Evolutionary conservation across 2,329 filamentous ascomycete species (phyloP).

Genomic region (Fusarium keratoplasticum): DNA sequence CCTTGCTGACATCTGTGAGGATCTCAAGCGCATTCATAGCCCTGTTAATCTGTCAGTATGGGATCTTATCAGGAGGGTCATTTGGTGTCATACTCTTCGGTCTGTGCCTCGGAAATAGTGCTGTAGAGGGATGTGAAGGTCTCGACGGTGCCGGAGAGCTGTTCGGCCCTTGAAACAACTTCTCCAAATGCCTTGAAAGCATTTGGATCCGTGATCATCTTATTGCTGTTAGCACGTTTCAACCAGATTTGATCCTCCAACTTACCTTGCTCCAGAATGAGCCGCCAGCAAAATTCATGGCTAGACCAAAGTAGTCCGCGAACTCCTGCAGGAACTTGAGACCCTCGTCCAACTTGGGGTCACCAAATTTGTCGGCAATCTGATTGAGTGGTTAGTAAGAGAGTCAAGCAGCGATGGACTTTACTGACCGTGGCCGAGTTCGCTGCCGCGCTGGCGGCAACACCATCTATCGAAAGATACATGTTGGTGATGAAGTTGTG

Average conservation of each 20-base stretch:
- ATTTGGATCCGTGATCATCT: neutral
- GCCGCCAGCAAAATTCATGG: neutral
- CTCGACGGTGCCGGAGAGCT: neutral
- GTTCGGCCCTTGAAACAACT: neutral
- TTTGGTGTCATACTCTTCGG: neutral
- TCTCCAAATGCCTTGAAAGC: neutral
- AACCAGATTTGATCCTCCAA: neutral
- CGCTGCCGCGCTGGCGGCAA: neutral
- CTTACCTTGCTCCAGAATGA: neutral
- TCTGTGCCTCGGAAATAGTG: neutral
- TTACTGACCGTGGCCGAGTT: neutral
- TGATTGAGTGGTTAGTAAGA: neutral
- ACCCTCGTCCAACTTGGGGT: neutral
- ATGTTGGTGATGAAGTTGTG: neutral
- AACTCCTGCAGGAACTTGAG: neutral
- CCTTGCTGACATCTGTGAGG: neutral
- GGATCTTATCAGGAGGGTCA: neutral
- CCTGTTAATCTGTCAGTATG: neutral
- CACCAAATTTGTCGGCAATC: neutral
- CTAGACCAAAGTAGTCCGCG: neutral
- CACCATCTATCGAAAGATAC: neutral
- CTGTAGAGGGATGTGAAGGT: neutral
- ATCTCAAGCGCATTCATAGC: neutral
- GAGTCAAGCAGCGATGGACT: neutral
- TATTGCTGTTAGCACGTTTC: neutral